Conservation (phyloP, 73 alveolate species). For the Paramecium tetraurelia region DNA sequence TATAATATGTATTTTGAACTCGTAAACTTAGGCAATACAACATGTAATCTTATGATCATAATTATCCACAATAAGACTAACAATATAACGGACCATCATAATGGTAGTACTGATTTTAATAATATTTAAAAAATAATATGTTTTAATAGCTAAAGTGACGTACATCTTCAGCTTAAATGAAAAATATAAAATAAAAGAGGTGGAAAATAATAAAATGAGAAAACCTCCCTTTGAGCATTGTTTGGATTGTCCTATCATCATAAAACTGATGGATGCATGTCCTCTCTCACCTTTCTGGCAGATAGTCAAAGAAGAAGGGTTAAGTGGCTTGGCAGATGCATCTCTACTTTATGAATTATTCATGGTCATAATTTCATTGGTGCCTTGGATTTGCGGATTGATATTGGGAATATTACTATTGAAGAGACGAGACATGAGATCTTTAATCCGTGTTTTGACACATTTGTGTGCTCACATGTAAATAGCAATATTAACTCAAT, state of each 20-base stretch:
- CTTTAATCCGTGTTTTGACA: background rate
- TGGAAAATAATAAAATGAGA: background rate
- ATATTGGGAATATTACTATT: background rate
- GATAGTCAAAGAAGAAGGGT: background rate
- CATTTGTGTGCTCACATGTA: constrained; percentile 36
- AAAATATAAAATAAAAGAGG: background rate
- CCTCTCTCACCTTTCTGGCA: constrained; percentile 23
- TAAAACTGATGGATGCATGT: constrained; percentile 34
- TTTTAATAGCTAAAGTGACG: background rate
- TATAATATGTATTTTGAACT: background rate
- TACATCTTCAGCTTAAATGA: background rate
- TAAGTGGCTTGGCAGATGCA: background rate
- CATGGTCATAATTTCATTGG: background rate
- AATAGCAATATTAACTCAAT: background rate
- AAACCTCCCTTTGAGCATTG: constrained; percentile 35
- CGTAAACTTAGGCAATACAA: background rate
- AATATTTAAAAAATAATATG: background rate
- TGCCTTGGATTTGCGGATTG: background rate
- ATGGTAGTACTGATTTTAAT: background rate
- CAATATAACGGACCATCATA: background rate
- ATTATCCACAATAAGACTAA: background rate
- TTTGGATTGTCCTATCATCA: background rate
- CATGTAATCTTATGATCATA: background rate
- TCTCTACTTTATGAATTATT: background rate
- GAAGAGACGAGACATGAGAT: background rate